Evolutionary conservation across 2,329 filamentous ascomycete species (phyloP).

Genomic region (Botryotinia calthae): DNA sequence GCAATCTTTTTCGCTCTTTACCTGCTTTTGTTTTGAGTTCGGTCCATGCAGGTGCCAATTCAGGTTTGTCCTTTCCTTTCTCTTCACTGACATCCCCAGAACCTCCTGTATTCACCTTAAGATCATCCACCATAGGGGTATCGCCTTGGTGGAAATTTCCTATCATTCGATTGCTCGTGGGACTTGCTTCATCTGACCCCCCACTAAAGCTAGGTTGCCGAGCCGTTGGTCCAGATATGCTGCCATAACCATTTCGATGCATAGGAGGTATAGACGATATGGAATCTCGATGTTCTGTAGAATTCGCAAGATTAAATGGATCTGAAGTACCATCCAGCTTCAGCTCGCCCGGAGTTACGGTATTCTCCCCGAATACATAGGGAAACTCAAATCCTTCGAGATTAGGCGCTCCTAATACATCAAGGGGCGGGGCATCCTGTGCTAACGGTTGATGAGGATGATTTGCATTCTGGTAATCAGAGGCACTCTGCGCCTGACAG

Average conservation of each 20-base stretch:
- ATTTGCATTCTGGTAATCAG: slow-evolving; percentile 8
- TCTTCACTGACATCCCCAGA: slow-evolving; percentile 53
- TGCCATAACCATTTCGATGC: slow-evolving; percentile 31
- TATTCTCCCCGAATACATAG: slow-evolving; percentile 46
- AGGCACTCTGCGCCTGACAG: slow-evolving; percentile 14
- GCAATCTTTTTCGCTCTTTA: slow-evolving; percentile 90
- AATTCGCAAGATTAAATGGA: slow-evolving; percentile 29
- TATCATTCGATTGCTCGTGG: slow-evolving; percentile 33
- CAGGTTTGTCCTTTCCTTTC: slow-evolving; percentile 57
- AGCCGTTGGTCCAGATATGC: slow-evolving; percentile 21
- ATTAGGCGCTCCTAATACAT: slow-evolving; percentile 34
- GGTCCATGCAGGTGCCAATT: slow-evolving; percentile 67
- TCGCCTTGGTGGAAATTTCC: slow-evolving; percentile 25
- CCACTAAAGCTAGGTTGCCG: slow-evolving; percentile 34
- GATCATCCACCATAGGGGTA: slow-evolving; percentile 49
- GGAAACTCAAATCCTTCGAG: slow-evolving; percentile 55
- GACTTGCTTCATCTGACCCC: slow-evolving; percentile 39
- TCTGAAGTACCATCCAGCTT: slow-evolving; percentile 31
- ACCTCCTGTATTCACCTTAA: slow-evolving; percentile 49
- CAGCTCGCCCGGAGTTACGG: slow-evolving; percentile 38
- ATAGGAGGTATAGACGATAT: slow-evolving; percentile 30
- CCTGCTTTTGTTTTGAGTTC: slow-evolving; percentile 89
- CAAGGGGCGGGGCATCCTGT: slow-evolving; percentile 27
- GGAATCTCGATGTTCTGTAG: slow-evolving; percentile 30
- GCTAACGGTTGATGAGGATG: slow-evolving; percentile 13